These are phyloP conservation scores for Begonia peltatifolia DNA, from an alignment of 306 rosid species.

Conservation along the genomic window DNA sequence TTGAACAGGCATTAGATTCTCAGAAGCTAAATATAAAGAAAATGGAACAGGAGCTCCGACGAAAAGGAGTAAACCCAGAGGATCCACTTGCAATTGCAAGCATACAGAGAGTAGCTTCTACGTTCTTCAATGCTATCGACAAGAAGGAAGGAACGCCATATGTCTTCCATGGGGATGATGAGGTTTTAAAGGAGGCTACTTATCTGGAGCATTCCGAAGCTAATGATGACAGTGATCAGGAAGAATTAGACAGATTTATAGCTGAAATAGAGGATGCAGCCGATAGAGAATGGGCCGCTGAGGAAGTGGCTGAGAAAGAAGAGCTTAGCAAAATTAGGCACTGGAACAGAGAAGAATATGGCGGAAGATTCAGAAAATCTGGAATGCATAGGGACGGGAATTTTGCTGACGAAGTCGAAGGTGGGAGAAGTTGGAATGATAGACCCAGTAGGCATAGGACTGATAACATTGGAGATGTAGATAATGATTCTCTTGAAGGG, in stretches of 20 bases:
- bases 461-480: conserved; percentile 30
- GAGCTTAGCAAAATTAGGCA: conserved; percentile 58
- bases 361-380: conserved; percentile 58
- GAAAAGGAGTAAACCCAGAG: conserved; percentile 90
- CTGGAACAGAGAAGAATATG: conserved; percentile 67
- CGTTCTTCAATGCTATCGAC: conserved; percentile 94
- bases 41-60: conserved; percentile 78
- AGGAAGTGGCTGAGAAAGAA: conserved; percentile 85
- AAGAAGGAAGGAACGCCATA: conserved; percentile 82
- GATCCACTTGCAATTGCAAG: conserved; percentile 96
- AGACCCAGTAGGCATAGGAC: conserved; percentile 23
- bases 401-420: conserved; percentile 24
- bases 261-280: conserved; percentile 97
- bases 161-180: conserved; percentile 49
- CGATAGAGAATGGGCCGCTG: conserved; percentile 79
- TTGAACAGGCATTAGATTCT: conserved; percentile 97
- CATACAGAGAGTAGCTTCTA: conserved; percentile 87
- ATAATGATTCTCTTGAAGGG: conserved; percentile 21
- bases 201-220: conserved; percentile 42
- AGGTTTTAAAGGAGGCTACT: conserved; percentile 20
- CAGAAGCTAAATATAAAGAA: conserved; percentile 91
- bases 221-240: conserved; percentile 60
- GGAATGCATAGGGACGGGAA: conserved; percentile 35
- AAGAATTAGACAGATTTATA: conserved; percentile 76
- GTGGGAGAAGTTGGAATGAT: conserved; percentile 32